Evolutionary conservation across 352 stramenopile genomes (phyloP).

Genomic region (Phytophthora hybrid): DNA sequence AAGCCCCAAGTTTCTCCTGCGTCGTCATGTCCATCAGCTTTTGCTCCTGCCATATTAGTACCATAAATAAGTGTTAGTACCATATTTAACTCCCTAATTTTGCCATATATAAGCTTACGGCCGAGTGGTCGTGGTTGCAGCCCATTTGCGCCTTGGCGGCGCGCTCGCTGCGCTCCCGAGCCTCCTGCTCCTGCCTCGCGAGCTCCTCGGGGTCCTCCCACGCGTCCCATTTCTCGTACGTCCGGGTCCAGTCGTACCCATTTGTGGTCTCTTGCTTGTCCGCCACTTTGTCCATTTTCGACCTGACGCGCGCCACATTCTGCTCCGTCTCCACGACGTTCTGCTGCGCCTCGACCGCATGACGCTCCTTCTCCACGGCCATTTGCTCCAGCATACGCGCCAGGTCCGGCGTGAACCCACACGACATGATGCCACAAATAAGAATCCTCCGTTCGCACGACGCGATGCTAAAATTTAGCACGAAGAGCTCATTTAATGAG

Average conservation of each 20-base stretch:
- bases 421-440: slow-evolving; percentile 57
- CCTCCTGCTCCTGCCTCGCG: slow-evolving; percentile 65
- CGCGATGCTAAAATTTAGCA: not conserved
- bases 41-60: slow-evolving; percentile 57
- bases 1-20: slow-evolving; percentile 60
- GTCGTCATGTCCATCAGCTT: slow-evolving; percentile 90
- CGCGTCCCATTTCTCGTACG: slow-evolving; percentile 83
- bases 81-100: slow-evolving; percentile 8
- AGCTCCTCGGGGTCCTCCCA: slow-evolving; percentile 87
- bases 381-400: slow-evolving; percentile 74
- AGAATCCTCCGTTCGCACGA: not conserved
- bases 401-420: slow-evolving; percentile 71
- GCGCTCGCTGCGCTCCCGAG: slow-evolving; percentile 68
- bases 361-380: slow-evolving; percentile 65
- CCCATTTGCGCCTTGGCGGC: slow-evolving; percentile 54
- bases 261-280: slow-evolving; percentile 27
- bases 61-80: slow-evolving; percentile 17
- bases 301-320: slow-evolving; percentile 51
- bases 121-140: slow-evolving; percentile 90
- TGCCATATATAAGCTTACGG: slow-evolving; percentile 34
- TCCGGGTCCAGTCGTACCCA: slow-evolving; percentile 78
- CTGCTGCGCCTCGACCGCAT: slow-evolving; percentile 45
- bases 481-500: too few relatives aligned
- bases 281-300: slow-evolving; percentile 42
- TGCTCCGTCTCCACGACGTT: slow-evolving; percentile 46